Evolutionary conservation across 1,284 basidiomycete genomes (phyloP).

Genomic region (Apiotrichum montevideense): DNA sequence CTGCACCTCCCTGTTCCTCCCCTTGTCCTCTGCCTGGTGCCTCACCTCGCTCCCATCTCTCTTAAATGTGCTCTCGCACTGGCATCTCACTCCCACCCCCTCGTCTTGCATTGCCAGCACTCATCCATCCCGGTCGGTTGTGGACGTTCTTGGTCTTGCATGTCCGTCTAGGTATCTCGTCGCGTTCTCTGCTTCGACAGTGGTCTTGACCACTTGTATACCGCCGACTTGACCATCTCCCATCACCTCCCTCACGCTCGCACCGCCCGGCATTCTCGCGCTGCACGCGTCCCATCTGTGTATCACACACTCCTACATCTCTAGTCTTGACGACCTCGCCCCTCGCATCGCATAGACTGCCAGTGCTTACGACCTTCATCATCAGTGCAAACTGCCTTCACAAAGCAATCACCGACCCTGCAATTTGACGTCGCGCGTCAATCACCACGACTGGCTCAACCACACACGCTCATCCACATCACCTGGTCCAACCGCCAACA

Average conservation of each 20-base stretch:
- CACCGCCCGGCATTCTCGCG: background rate
- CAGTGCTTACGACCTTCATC: slow-evolving; percentile 11
- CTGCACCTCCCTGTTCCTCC: background rate
- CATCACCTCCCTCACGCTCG: background rate
- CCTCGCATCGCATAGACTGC: slow-evolving; percentile 4
- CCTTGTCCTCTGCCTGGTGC: background rate
- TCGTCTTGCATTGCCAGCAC: slow-evolving; percentile 1
- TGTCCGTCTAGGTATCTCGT: slow-evolving; percentile 3
- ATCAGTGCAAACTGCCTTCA: background rate
- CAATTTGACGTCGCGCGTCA: background rate
- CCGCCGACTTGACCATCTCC: background rate
- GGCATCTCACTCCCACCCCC: background rate
- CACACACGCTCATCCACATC: background rate
- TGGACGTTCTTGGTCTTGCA: slow-evolving; percentile 1
- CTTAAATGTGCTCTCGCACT: slow-evolving; percentile 12
- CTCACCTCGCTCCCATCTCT: slow-evolving; percentile 7
- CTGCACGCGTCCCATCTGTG: background rate
- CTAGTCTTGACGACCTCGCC: slow-evolving; percentile 8
- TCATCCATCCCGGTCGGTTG: background rate
- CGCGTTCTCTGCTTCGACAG: background rate
- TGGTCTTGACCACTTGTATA: slow-evolving; percentile 1
- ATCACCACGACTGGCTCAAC: background rate
- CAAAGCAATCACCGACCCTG: background rate
- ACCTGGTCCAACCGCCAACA: background rate
- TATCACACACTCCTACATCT: slow-evolving; percentile 1